phyloP scores from a whole-genome alignment of 768 basidiomycete species.

The Cystofilobasidium macerans region DNA sequence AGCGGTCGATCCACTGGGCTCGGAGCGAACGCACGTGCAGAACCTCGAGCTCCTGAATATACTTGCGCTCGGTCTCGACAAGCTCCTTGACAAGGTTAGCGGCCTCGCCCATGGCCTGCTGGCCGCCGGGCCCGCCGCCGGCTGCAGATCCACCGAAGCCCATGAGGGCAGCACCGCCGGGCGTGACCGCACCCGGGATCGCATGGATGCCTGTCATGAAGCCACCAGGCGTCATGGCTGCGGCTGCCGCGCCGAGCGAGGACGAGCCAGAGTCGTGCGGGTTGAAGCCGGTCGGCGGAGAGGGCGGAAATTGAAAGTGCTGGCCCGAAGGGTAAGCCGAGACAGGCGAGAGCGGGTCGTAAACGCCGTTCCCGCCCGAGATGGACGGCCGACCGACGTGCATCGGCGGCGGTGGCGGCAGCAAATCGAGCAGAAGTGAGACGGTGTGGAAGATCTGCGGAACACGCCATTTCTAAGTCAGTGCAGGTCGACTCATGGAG shows the following conservation, averaged over 20 bases:
- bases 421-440: constrained; percentile 64
- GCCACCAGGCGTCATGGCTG: constrained; percentile 1
- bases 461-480: not conserved
- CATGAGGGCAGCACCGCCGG: constrained; percentile 26
- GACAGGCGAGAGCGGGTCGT: constrained; percentile 37
- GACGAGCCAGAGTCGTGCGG: constrained; percentile 23
- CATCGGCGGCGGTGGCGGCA: constrained; percentile 42
- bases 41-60: constrained; percentile 89
- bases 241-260: not conserved
- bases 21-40: constrained; percentile 60
- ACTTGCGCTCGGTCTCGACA: constrained; percentile 89
- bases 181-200: constrained; percentile 39
- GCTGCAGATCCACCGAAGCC: constrained; percentile 12
- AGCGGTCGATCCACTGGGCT: no score
- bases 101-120: constrained; percentile 59
- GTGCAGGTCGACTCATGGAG: constrained; percentile 16
- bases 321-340: constrained; percentile 38
- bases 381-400: not conserved
- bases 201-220: constrained; percentile 29
- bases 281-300: constrained; percentile 24
- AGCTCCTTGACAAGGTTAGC: constrained; percentile 63
- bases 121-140: constrained; percentile 34
- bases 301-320: constrained; percentile 27
- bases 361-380: not conserved
- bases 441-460: constrained; percentile 78